phyloP scores from a whole-genome alignment of 176 grass and related monocot species.

The Rhipidocladum racemiflorum region DNA sequence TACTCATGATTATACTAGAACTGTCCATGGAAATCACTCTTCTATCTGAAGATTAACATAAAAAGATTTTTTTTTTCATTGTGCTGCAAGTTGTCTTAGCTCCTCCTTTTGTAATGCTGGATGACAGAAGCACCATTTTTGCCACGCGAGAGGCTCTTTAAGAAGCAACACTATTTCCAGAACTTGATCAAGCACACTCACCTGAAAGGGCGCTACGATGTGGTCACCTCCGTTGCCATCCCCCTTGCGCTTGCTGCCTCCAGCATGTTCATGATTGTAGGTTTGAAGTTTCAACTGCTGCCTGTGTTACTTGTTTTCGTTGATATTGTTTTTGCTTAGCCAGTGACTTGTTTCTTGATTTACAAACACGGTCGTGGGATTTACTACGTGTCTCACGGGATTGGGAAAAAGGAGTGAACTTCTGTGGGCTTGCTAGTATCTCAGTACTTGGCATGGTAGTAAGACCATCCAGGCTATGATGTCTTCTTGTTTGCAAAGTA shows the following conservation, averaged over 20 bases:
- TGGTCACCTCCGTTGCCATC: conserved; percentile 57
- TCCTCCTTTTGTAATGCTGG: conserved; percentile 28
- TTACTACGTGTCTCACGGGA: conserved; percentile 59
- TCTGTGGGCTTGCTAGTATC: background rate
- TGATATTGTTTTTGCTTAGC: background rate
- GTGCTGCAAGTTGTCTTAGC: background rate
- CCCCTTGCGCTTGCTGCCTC: conserved; percentile 57
- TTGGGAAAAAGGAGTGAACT: conserved; percentile 60
- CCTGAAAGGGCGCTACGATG: conserved; percentile 58
- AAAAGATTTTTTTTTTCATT: background rate
- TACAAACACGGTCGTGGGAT: conserved; percentile 49
- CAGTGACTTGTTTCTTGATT: background rate
- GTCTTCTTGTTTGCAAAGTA: conserved; percentile 34
- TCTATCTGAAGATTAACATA: background rate
- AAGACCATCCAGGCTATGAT: background rate
- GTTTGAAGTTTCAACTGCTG: background rate
- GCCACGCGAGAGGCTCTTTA: conserved; percentile 51
- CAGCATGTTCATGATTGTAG: conserved; percentile 53
- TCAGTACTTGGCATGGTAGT: conserved; percentile 19
- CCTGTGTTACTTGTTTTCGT: background rate
- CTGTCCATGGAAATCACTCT: background rate
- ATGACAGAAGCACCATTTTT: conserved; percentile 63
- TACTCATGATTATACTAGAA: background rate
- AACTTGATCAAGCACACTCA: conserved; percentile 51
- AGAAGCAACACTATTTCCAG: conserved; percentile 54